Conservation (phyloP, 1,139 yeast genomes). For the Candida glucosophila region DNA sequence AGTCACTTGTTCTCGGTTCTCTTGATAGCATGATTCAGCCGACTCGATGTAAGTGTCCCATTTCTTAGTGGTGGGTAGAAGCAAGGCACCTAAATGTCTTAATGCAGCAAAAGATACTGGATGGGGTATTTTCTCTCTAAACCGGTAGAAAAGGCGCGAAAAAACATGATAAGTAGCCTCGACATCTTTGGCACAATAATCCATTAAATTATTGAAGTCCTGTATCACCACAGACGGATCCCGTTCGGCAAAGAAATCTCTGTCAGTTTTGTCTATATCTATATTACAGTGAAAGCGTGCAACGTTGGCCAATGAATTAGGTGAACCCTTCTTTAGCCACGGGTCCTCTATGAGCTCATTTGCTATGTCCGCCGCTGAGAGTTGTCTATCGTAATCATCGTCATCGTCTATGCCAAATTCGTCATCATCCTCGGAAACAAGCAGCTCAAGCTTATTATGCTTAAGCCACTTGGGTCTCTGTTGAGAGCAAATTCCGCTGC, state of each 20-base stretch:
- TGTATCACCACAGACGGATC: slow-evolving; percentile 49
- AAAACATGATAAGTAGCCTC: slow-evolving; percentile 65
- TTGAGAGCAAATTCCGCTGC: slow-evolving; percentile 86
- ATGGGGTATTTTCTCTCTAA: slow-evolving; percentile 68
- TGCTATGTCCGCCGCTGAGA: slow-evolving; percentile 14
- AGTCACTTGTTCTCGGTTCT: slow-evolving; percentile 49
- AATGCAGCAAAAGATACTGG: slow-evolving; percentile 93
- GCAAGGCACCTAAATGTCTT: slow-evolving; percentile 63
- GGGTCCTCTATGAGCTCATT: slow-evolving; percentile 47
- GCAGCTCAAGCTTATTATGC: slow-evolving; percentile 32
- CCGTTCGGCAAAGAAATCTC: slow-evolving; percentile 55
- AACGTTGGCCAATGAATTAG: slow-evolving; percentile 77
- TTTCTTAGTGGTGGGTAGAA: slow-evolving; percentile 65
- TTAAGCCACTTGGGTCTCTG: slow-evolving; percentile 78
- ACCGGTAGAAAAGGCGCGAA: slow-evolving; percentile 60
- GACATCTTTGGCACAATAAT: slow-evolving; percentile 85
- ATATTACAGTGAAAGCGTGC: slow-evolving; percentile 73
- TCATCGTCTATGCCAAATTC: slow-evolving; percentile 15
- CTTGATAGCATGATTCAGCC: slow-evolving; percentile 62
- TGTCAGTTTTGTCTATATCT: slow-evolving; percentile 52
- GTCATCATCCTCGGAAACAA: slow-evolving; percentile 16
- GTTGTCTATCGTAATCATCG: slow-evolving; percentile 5
- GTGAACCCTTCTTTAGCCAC: slow-evolving; percentile 70
- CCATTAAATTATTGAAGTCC: slow-evolving; percentile 53
- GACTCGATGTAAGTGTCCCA: slow-evolving; percentile 70